Percentiles rank a stretch among this genome's conserved stretches.
Evolutionary conservation across 805 yeast species (phyloP).

Genomic region (Candida insectalens): DNA sequence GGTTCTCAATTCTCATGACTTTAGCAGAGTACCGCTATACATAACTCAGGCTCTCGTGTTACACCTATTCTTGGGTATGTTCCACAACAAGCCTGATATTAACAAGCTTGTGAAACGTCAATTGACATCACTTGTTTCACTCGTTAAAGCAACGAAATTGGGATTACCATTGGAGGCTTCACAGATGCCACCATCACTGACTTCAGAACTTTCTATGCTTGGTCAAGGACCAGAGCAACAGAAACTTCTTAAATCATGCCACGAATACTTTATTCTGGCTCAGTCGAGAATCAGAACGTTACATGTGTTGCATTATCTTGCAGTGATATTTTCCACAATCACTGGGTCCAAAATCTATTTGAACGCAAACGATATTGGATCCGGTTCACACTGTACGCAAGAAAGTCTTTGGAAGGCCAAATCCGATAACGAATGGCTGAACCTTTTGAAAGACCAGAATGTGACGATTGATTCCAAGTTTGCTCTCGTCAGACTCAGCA

Average conservation of each 20-base stretch:
- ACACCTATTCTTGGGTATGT: conserved; percentile 47
- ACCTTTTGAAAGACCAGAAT: conserved; percentile 25
- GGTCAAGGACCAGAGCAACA: conserved; percentile 11
- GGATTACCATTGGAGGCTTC: conserved; percentile 40
- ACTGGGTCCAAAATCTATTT: conserved; percentile 33
- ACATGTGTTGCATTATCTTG: conserved; percentile 39
- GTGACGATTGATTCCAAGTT: conserved; percentile 43
- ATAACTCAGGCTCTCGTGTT: conserved; percentile 47
- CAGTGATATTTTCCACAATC: conserved; percentile 36
- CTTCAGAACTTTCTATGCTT: conserved; percentile 10
- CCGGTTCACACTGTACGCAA: conserved; percentile 56
- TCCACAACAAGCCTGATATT: conserved; percentile 44
- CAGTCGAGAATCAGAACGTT: conserved; percentile 49
- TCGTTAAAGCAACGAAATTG: conserved; percentile 42
- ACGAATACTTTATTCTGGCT: conserved; percentile 42
- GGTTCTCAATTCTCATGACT: conserved; percentile 32
- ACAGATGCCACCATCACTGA: conserved; percentile 31
- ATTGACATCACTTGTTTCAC: conserved; percentile 42
- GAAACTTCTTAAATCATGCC: conserved; percentile 28
- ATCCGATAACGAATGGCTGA: conserved; percentile 42
- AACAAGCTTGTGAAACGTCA: conserved; percentile 40
- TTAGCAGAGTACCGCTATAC: conserved; percentile 46
- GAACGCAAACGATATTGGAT: conserved; percentile 34
- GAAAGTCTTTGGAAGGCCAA: conserved; percentile 54
- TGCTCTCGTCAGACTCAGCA: conserved; percentile 45